Evolutionary conservation across 805 yeast genomes (phyloP).

Genomic region (Yarrowia bubula): DNA sequence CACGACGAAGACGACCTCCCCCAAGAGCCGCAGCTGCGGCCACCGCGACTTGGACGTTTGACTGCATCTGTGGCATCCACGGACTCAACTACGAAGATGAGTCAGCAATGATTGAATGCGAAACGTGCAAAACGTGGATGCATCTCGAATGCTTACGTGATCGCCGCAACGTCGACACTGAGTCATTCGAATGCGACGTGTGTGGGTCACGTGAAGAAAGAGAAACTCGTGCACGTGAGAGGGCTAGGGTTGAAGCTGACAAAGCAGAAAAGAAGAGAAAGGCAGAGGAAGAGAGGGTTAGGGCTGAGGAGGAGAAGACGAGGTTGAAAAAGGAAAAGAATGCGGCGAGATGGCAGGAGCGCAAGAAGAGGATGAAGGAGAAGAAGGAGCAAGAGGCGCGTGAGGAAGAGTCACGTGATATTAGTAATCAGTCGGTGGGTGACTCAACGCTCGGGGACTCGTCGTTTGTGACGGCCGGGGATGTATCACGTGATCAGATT

Average conservation of each 20-base stretch:
- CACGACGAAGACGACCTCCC: background rate
- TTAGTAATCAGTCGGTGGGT: too few species aligned
- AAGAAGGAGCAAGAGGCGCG: background rate
- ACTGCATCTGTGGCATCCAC: slow-evolving; percentile 43
- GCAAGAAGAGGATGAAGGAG: slow-evolving; percentile 10
- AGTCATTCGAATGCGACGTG: slow-evolving; percentile 17
- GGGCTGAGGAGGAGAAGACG: slow-evolving; percentile 21
- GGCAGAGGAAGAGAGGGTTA: background rate
- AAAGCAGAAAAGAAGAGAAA: background rate
- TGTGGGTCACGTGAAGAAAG: slow-evolving; percentile 14
- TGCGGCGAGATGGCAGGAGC: slow-evolving; percentile 13
- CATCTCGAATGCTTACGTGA: slow-evolving; percentile 41
- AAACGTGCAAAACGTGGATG: slow-evolving; percentile 44
- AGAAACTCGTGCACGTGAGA: slow-evolving; percentile 22
- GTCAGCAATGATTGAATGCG: slow-evolving; percentile 41
- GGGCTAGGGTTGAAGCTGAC: background rate
- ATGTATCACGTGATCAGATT: too few species aligned
- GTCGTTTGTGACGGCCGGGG: too few species aligned
- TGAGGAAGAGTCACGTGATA: background rate
- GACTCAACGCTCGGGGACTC: too few species aligned
- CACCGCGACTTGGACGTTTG: slow-evolving; percentile 40
- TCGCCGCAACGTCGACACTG: slow-evolving; percentile 20
- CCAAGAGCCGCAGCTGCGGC: slow-evolving; percentile 24
- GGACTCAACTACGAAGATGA: slow-evolving; percentile 45
- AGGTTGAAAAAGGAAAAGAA: slow-evolving; percentile 27